phyloP scores from a whole-genome alignment of 768 basidiomycete species.

The Glaciozyma martinii region DNA sequence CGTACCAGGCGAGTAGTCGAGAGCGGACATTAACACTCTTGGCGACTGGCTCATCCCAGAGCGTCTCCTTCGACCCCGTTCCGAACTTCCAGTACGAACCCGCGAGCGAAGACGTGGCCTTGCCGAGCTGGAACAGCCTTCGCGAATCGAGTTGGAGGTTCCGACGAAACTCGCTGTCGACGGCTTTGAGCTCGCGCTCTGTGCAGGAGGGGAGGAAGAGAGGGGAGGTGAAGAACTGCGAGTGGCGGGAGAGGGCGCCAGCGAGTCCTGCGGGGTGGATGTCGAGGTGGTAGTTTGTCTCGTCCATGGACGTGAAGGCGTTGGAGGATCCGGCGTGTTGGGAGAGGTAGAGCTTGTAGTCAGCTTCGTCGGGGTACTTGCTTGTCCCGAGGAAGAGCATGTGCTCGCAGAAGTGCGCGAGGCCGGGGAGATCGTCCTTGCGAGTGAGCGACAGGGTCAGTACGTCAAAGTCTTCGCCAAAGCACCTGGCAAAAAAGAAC shows the following conservation, averaged over 20 bases:
- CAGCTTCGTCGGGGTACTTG: conserved; percentile 20
- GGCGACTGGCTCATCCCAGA: conserved; percentile 38
- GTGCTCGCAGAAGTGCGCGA: conserved; percentile 41
- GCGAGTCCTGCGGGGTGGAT: neutral
- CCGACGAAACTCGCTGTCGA: conserved; percentile 95
- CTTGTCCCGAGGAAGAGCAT: conserved; percentile 29
- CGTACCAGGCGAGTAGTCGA: conserved; percentile 43
- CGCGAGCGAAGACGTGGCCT: conserved; percentile 43
- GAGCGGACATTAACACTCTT: conserved; percentile 38
- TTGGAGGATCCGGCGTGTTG: conserved; percentile 19
- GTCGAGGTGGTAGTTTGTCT: conserved; percentile 23
- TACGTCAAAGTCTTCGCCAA: neutral
- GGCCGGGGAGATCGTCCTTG: conserved; percentile 38
- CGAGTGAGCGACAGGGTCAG: neutral
- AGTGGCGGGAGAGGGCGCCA: conserved; percentile 38
- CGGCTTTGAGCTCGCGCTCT: conserved; percentile 81
- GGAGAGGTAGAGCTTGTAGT: conserved; percentile 25
- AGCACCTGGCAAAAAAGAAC: neutral
- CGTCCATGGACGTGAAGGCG: conserved; percentile 22
- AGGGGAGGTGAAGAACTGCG: conserved; percentile 81
- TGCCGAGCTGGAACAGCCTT: conserved; percentile 92
- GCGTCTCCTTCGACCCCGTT: conserved; percentile 41
- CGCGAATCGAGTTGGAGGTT: conserved; percentile 83
- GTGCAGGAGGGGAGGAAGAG: conserved; percentile 79
- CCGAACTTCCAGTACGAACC: conserved; percentile 38